Evolutionary conservation across 768 basidiomycete species (phyloP).

Genomic region (Auriscalpium microsporum): DNA sequence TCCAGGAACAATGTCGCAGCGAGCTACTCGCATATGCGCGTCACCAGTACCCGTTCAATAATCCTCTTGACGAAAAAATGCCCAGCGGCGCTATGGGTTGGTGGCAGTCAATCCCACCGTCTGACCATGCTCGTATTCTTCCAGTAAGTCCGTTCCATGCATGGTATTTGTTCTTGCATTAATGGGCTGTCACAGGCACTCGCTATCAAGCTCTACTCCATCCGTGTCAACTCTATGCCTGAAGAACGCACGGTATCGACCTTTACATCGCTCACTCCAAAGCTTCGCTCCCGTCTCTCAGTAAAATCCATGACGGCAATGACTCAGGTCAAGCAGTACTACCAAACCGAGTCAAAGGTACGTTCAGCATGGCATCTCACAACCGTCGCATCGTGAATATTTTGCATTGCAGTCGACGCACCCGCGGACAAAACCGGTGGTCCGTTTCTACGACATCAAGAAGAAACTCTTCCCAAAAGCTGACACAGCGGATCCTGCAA

Average conservation of each 20-base stretch:
- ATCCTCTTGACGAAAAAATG: background rate
- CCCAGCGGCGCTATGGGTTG: no score
- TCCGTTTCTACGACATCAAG: background rate
- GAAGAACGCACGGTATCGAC: conserved; percentile 21
- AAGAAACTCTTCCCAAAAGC: background rate
- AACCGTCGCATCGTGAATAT: background rate
- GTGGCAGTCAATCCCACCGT: no score
- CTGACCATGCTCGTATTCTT: background rate
- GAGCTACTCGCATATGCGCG: background rate
- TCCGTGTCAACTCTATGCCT: conserved; percentile 22
- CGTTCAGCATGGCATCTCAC: background rate
- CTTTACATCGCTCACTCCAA: conserved; percentile 22
- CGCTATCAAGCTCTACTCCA: conserved; percentile 18
- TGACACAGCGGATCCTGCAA: background rate
- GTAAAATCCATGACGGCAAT: background rate
- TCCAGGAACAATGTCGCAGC: background rate
- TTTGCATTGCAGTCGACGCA: background rate
- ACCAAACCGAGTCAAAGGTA: background rate
- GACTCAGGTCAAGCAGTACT: background rate
- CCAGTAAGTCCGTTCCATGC: background rate
- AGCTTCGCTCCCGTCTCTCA: background rate
- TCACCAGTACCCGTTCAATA: background rate
- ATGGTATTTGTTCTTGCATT: background rate
- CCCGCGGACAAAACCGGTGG: background rate
- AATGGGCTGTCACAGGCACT: conserved; percentile 11